phyloP scores from a whole-genome alignment of 2,329 filamentous ascomycete species.

The Monosporascus ibericus region DNA sequence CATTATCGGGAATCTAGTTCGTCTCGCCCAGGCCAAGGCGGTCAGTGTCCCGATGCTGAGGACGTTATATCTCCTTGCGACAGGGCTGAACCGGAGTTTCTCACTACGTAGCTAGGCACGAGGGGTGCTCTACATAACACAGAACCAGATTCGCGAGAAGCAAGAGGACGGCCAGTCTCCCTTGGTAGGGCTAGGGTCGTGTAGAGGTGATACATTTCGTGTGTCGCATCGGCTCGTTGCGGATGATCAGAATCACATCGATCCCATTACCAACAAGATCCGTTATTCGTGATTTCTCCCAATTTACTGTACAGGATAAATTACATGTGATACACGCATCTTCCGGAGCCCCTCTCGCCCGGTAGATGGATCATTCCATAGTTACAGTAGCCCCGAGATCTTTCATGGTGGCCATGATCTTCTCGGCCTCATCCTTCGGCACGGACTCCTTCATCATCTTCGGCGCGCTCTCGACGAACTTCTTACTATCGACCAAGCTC shows the following conservation, averaged over 20 bases:
- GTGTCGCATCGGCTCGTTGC: neutral
- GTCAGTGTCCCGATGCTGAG: conserved; percentile 25
- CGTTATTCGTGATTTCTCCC: conserved; percentile 3
- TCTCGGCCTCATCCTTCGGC: conserved; percentile 97
- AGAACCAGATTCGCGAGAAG: no score
- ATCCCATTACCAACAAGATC: neutral
- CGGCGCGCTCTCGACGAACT: conserved; percentile 96
- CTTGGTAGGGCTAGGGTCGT: no score
- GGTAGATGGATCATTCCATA: conserved; percentile 68
- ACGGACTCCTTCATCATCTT: conserved; percentile 99
- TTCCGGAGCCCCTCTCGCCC: conserved; percentile 1
- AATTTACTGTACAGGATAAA: conserved; percentile 25
- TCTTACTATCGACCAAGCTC: conserved; percentile 98
- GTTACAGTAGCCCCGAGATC: conserved; percentile 79
- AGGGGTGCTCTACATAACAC: neutral
- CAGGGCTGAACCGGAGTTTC: conserved; percentile 26
- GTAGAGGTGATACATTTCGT: no score
- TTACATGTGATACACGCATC: conserved; percentile 25
- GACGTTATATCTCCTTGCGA: conserved; percentile 33
- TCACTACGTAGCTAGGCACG: neutral
- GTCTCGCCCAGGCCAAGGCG: conserved; percentile 20
- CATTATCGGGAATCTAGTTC: conserved; percentile 27
- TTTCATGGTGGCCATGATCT: conserved; percentile 95
- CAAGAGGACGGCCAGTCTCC: no score
- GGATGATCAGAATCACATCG: neutral